phyloP scores from a whole-genome alignment of 148 eudicot species.

The Spergularia bocconei region DNA sequence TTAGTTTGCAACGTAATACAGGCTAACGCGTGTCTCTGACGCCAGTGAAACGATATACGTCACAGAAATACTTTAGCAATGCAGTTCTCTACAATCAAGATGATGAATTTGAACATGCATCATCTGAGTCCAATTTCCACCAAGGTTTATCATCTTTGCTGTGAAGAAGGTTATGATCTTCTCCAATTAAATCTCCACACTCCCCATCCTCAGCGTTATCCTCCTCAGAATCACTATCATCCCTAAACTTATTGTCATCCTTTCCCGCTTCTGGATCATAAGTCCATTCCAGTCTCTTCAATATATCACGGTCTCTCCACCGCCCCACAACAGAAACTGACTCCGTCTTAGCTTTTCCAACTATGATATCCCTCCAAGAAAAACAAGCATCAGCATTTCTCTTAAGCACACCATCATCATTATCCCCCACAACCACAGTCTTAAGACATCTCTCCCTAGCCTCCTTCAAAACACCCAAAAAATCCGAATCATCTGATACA shows the following conservation, averaged over 20 bases:
- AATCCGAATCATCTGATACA: constrained; percentile 82
- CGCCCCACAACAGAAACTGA: constrained; percentile 64
- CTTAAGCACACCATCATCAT: constrained; percentile 57
- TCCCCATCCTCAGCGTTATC: constrained; percentile 27
- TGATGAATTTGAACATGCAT: constrained; percentile 10
- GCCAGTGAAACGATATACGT: too few relatives aligned
- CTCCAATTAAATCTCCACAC: constrained; percentile 22
- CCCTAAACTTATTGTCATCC: constrained; percentile 15
- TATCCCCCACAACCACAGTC: constrained; percentile 82
- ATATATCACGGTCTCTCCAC: constrained; percentile 76
- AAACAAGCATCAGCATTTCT: constrained; percentile 70
- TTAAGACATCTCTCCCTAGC: constrained; percentile 75
- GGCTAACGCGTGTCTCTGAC: too few relatives aligned
- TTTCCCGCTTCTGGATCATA: constrained; percentile 51
- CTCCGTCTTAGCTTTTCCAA: constrained; percentile 67
- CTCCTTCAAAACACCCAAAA: constrained; percentile 58
- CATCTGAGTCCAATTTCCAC: constrained; percentile 39
- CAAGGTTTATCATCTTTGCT: constrained; percentile 29
- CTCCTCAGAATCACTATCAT: constrained; percentile 26
- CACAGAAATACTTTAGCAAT: too few relatives aligned
- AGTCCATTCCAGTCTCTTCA: constrained; percentile 73
- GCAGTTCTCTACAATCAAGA: constrained; percentile 5
- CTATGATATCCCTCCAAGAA: constrained; percentile 78
- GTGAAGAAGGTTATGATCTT: constrained; percentile 19
- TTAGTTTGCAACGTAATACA: too few relatives aligned